phyloP scores from a whole-genome alignment of 208 protist species.

The Ichthyophonus hoferi region DNA sequence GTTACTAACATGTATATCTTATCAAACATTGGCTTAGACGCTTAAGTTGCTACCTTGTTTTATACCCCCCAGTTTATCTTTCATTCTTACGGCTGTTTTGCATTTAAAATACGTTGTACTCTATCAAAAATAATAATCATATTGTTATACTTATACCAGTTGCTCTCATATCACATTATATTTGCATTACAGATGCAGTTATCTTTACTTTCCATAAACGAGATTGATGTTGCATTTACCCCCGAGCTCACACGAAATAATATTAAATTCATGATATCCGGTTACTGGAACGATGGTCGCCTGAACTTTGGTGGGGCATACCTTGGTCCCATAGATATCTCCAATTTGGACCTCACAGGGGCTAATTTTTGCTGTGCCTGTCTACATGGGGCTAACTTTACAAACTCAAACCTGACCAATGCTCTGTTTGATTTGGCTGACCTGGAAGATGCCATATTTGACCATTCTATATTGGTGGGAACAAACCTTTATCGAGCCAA shows the following conservation, averaged over 20 bases:
- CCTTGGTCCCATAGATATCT: background rate
- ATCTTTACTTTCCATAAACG: background rate
- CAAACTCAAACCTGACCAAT: background rate
- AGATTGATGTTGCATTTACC: background rate
- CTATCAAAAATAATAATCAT: too few species aligned
- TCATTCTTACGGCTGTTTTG: too few species aligned
- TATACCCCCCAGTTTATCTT: too few species aligned
- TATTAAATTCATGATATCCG: background rate
- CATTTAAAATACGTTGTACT: too few species aligned
- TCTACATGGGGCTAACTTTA: background rate
- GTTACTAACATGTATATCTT: too few species aligned
- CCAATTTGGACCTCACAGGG: background rate
- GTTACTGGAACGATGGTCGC: background rate
- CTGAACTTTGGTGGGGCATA: background rate
- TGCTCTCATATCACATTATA: too few species aligned
- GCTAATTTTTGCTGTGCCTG: background rate
- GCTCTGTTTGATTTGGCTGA: background rate
- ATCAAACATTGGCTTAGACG: too few species aligned
- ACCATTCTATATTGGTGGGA: background rate
- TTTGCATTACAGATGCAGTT: background rate
- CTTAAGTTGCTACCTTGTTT: too few species aligned
- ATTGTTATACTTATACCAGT: too few species aligned
- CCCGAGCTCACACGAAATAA: background rate
- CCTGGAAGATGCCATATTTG: background rate
- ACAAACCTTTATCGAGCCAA: background rate